Conservation (phyloP, 2,329 filamentous ascomycete genomes). For the Hymenoscyphus fraxineus region DNA sequence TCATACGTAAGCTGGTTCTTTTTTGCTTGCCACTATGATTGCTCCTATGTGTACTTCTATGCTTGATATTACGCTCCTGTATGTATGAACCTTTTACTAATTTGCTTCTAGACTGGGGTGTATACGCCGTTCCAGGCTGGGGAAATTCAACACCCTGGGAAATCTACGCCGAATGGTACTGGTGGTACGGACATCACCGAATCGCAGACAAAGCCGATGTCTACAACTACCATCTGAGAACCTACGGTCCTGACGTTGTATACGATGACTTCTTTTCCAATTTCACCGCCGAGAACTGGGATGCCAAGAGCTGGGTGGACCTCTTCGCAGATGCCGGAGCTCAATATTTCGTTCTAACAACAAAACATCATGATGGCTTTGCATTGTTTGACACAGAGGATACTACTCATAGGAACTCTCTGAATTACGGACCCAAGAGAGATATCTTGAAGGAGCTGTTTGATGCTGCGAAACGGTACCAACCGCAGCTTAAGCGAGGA, state of each 20-base stretch:
- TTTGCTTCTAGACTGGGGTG: conserved; percentile 50
- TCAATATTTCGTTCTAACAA: conserved; percentile 44
- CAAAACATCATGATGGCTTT: conserved; percentile 48
- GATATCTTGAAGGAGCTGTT: conserved; percentile 44
- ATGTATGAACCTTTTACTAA: not conserved
- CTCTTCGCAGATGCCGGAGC: conserved; percentile 50
- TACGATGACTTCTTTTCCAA: conserved; percentile 55
- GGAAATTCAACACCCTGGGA: conserved; percentile 37
- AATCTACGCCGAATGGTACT: conserved; percentile 43
- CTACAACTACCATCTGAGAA: conserved; percentile 48
- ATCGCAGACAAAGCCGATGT: conserved; percentile 41
- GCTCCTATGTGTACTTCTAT: no score
- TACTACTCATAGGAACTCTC: conserved; percentile 39
- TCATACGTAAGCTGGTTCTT: conserved; percentile 28
- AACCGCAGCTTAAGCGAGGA: conserved; percentile 42
- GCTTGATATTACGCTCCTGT: no score
- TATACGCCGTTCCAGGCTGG: conserved; percentile 54
- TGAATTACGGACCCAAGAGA: conserved; percentile 41
- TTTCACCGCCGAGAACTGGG: conserved; percentile 48
- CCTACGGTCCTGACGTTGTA: conserved; percentile 47
- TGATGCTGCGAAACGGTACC: conserved; percentile 39
- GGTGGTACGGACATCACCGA: conserved; percentile 46
- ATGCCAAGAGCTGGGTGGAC: conserved; percentile 52
- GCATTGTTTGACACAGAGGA: conserved; percentile 41
- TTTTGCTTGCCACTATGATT: not conserved